Base-by-base conservation (phyloP, 1,284 basidiomycete species). In the Vanrija pseudolonga region DNA sequence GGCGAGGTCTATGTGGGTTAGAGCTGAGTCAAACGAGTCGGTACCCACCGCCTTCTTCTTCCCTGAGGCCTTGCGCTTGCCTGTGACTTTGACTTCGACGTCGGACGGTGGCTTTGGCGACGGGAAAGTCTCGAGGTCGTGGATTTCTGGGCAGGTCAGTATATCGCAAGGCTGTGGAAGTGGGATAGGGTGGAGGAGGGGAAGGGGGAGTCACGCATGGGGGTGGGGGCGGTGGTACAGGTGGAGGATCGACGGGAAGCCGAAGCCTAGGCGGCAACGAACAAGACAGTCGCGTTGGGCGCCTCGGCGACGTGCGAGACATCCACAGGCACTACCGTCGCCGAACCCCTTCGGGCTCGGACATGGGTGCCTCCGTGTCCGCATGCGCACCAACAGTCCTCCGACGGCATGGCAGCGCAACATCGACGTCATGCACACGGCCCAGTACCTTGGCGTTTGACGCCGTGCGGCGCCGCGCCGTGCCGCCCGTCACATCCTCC, bases 91-190 rank as follows among this genome's bases (percentile, higher is more conserved):
- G 12, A 44, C 22, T 8, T 50, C 51, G 32, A 61, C 45, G 32
- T 63, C 69, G 12, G 60, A 54, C 1, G 67, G 67, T 1, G 69
- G 65, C 6, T 60, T 60, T 1, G 69, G 69, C 2, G 69, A 69
- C 18, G 60, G 60, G 53, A 67, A 66, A 8, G 58, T 61, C 19
- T 53, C 41, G 24, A 72, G 60, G 47, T 72, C 68, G 55, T 65
- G 61, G 11, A 55, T 57, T 48, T 66, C 69, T 72, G 57, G 4
- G 42, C 4, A 14, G 4, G 56, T 60, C 37, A 59, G 59, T 24
- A 22, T 28, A 3, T 32, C 32, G n/a, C n/a, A n/a, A n/a, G n/a
- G n/a, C n/a, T 26, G 24, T 5, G 24, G 9, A 9, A 26, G 9
- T n/a, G 15, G 20, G 40, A 12, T 6, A 18, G 24, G 42, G 45